Conservation (phyloP, 2,329 filamentous ascomycete species). For the Tolypocladium guangdongense region DNA sequence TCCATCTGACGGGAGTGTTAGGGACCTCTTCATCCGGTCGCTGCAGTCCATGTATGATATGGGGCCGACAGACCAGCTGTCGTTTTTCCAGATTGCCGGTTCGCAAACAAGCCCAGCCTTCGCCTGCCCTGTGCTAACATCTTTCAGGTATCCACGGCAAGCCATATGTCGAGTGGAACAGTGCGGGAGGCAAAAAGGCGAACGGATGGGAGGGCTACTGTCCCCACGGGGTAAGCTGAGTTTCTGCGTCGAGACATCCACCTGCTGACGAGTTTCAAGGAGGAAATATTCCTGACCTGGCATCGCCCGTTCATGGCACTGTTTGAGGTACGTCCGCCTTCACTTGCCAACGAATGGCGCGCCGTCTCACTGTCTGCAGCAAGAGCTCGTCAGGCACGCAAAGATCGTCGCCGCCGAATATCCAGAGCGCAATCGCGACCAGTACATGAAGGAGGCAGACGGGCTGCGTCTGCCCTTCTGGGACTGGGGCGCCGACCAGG, state of each 20-base stretch:
- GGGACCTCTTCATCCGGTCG: conserved; percentile 40
- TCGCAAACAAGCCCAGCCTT: neutral
- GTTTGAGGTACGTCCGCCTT: conserved; percentile 35
- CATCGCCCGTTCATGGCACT: conserved; percentile 44
- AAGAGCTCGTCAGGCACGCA: conserved; percentile 37
- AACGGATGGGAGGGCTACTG: conserved; percentile 31
- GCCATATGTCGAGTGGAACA: conserved; percentile 31
- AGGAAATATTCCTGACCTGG: conserved; percentile 41
- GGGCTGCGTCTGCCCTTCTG: conserved; percentile 39
- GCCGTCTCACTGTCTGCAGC: conserved; percentile 23
- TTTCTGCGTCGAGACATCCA: neutral
- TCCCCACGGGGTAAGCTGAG: conserved; percentile 31
- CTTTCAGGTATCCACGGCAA: conserved; percentile 27
- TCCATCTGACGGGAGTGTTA: conserved; percentile 10
- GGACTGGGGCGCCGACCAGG: conserved; percentile 38
- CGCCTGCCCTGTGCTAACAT: neutral
- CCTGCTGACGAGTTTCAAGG: conserved; percentile 18
- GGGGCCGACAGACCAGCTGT: conserved; percentile 29
- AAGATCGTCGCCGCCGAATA: conserved; percentile 35
- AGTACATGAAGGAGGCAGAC: conserved; percentile 34
- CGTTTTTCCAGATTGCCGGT: conserved; percentile 41
- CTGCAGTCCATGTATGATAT: conserved; percentile 30
- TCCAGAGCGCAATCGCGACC: conserved; percentile 16
- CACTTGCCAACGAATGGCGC: too few relatives aligned
- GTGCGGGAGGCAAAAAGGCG: conserved; percentile 18